These are phyloP conservation scores for Ophiostoma populinum DNA, from an alignment of 2,329 filamentous ascomycete genomes.

Conservation along the genomic window DNA sequence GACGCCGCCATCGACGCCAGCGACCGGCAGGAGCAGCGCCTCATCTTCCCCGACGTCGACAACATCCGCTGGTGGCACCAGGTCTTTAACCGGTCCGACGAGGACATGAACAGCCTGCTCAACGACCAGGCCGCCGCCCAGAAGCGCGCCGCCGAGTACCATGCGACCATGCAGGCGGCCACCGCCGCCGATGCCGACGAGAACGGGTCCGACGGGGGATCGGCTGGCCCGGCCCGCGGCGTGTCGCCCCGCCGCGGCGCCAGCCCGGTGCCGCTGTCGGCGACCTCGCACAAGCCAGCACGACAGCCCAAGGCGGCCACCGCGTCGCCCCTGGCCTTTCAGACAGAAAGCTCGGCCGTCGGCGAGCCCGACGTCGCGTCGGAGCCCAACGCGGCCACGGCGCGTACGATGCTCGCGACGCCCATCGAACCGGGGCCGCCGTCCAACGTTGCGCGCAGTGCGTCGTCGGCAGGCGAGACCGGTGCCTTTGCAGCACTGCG, in stretches of 20 bases:
- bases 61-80: constrained; percentile 92
- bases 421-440: constrained; percentile 1
- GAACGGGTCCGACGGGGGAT: constrained; percentile 15
- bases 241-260: constrained; percentile 15
- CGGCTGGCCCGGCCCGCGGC: background rate
- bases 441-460: constrained; percentile 7
- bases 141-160: constrained; percentile 18
- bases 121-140: constrained; percentile 31
- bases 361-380: constrained; percentile 7
- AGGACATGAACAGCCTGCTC: constrained; percentile 74
- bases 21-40: constrained; percentile 59
- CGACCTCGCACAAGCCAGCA: constrained; percentile 11
- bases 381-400: constrained; percentile 3
- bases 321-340: constrained; percentile 19
- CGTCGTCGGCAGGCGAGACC: constrained; percentile 8
- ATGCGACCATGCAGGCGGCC: constrained; percentile 9
- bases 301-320: too few relatives aligned
- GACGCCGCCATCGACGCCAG: constrained; percentile 61
- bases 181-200: constrained; percentile 20
- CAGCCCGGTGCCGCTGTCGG: constrained; percentile 19
- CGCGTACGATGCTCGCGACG: constrained; percentile 10
- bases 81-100: constrained; percentile 67
- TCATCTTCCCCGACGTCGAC: constrained; percentile 61
- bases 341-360: constrained; percentile 10
- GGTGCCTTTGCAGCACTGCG: constrained; percentile 11